Evolutionary conservation across 1,284 basidiomycete species (phyloP).

Genomic region (Cryptococcus sp.): DNA sequence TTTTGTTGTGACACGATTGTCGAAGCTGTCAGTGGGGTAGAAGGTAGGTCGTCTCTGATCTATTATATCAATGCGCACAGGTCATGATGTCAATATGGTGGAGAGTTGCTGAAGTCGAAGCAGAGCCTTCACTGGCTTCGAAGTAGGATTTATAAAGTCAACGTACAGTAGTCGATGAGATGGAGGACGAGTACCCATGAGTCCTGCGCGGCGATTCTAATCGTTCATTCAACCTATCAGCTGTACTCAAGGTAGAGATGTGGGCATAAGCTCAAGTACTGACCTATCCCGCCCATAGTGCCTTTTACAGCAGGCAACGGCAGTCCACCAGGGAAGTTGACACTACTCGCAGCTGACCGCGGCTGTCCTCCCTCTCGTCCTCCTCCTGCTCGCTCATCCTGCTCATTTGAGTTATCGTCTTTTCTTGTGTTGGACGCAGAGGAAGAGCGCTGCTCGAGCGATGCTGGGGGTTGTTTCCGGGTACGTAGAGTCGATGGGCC

Average conservation of each 20-base stretch:
- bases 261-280: conserved; percentile 5
- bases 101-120: no score
- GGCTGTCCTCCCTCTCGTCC: no score
- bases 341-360: not conserved
- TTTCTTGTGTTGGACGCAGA: no score
- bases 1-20: not conserved
- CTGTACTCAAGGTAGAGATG: conserved; percentile 10
- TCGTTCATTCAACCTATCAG: conserved; percentile 1
- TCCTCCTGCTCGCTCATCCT: no score
- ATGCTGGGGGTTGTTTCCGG: no score
- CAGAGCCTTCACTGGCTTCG: no score
- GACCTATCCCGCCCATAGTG: conserved; percentile 34
- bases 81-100: not conserved
- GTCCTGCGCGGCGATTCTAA: not conserved
- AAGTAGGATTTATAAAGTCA: no score
- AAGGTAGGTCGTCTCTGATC: not conserved
- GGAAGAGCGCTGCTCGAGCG: no score
- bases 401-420: no score
- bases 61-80: not conserved
- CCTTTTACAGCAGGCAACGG: conserved; percentile 37
- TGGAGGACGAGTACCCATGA: not conserved
- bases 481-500: no score
- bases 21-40: not conserved
- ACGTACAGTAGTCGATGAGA: not conserved
- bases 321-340: conserved; percentile 17